Evolutionary conservation across 495 filamentous ascomycete genomes (phyloP), one percentile per base, ranked within the genome.

Genomic region (Filosporella fistucella): DNA sequence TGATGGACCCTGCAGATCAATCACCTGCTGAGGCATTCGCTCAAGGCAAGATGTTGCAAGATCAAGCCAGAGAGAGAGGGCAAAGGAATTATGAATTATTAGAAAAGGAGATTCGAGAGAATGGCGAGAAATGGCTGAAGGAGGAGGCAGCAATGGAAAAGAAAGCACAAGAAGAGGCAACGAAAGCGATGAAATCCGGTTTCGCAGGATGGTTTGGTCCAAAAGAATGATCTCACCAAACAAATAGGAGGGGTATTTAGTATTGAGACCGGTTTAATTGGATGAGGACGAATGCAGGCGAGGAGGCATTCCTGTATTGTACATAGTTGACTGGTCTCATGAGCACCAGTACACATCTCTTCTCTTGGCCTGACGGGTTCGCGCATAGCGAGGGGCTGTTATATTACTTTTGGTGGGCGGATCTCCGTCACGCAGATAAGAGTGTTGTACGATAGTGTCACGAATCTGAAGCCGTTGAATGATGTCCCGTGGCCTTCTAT

Each of bases 41-140:
- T 29, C 78, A 94, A 68, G 90, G 89, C 23, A 95, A 97, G 80
- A 98, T 96, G 84, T 73, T 94, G 41, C 88, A 86, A 68, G 93
- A 98, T 60, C 81, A 91, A 62, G 85, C 91, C 41, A 81, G 94
- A 28, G 94, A 98, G 69, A 75, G 88, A 29, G 91, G 94, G 20
- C 86, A 89, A 67, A 83, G 84, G 68, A 82, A 88, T 63, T 97
- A 97, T 67, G 78, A 95, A 70, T 63, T 80, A 61, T 77, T 95
- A 50, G 93, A 97, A 67, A 79, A 77, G 59, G 81, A 95, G 68
- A 93, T 98, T 60, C 75, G 82, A 33, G 85, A 90, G 66, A 91
- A 97, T 62, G 93, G 88, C 30, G 87, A 89, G 70, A 88, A 89
- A 67, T 94, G 90, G 89, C 71, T 97, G 57, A 86, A 85, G 71